A percentile compares a stretch with the other conserved stretches of the same genome.
Evolutionary conservation across 305 asterid species (phyloP).

Genomic region (Ilex paraguariensis): DNA sequence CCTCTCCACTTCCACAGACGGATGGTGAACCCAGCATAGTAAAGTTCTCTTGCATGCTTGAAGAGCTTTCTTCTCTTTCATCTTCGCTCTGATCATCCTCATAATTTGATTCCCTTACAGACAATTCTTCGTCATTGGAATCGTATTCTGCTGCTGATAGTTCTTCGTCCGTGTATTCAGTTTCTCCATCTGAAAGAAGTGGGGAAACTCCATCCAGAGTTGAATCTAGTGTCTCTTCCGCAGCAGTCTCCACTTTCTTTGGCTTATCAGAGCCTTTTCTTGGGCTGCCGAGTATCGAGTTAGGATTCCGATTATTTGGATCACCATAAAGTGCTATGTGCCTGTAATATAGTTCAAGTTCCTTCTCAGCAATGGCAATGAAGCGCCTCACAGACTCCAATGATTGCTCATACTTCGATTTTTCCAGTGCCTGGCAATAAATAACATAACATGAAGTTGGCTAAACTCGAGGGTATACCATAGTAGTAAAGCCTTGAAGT

Average conservation of each 20-base stretch:
- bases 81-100: background rate
- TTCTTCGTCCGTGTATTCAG: slow-evolving; percentile 25
- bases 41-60: background rate
- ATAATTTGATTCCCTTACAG: background rate
- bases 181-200: slow-evolving; percentile 11
- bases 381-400: slow-evolving; percentile 79
- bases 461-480: background rate
- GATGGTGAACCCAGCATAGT: too few species aligned
- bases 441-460: slow-evolving; percentile 3
- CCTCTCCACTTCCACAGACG: too few species aligned
- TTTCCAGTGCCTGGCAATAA: slow-evolving; percentile 66
- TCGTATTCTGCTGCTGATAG: slow-evolving; percentile 10
- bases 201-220: slow-evolving; percentile 14
- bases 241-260: slow-evolving; percentile 1
- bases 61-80: background rate
- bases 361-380: slow-evolving; percentile 83
- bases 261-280: slow-evolving; percentile 8
- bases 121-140: slow-evolving; percentile 20
- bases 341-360: slow-evolving; percentile 73
- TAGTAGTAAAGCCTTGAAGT: background rate
- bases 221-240: slow-evolving; percentile 10
- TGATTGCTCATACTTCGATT: slow-evolving; percentile 85
- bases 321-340: slow-evolving; percentile 79
- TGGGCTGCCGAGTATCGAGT: slow-evolving; percentile 39
- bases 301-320: slow-evolving; percentile 54